Evolutionary conservation across 495 filamentous ascomycete genomes (phyloP).

Genomic region (Daldinia caldariorum): DNA sequence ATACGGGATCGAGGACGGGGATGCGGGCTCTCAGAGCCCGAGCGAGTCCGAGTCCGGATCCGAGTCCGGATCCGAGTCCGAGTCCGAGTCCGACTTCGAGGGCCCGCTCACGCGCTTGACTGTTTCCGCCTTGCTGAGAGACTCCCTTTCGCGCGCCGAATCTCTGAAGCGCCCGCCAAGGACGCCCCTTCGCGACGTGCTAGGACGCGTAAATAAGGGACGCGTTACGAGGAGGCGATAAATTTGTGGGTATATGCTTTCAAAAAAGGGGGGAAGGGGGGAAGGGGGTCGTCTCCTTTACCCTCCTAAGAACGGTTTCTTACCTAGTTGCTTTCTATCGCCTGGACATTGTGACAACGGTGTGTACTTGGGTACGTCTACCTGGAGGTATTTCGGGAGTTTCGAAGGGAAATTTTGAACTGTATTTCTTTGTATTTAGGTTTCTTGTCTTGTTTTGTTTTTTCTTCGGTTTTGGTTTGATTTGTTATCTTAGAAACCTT

Average conservation of each 20-base stretch:
- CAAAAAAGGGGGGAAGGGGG: neutral
- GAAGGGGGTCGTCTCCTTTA: neutral
- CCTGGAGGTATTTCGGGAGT: neutral
- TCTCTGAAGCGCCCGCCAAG: constrained; percentile 1
- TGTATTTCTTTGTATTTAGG: too few relatives aligned
- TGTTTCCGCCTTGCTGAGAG: neutral
- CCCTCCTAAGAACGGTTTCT: too few relatives aligned
- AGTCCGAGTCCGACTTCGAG: neutral
- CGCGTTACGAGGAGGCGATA: too few relatives aligned
- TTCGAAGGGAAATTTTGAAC: too few relatives aligned
- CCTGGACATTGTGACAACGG: neutral
- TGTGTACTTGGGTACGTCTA: neutral
- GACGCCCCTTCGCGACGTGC: neutral
- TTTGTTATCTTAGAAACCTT: too few relatives aligned
- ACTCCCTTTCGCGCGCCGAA: neutral
- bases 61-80: too few relatives aligned
- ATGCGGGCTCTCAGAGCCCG: neutral
- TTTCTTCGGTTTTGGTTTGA: too few relatives aligned
- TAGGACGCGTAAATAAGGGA: neutral
- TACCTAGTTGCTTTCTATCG: neutral
- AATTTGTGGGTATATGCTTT: neutral
- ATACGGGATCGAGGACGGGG: neutral
- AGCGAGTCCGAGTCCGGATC: neutral
- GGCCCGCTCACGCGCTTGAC: neutral
- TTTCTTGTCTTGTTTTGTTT: too few relatives aligned